A percentile compares a stretch with the other conserved stretches of the same genome.
These are phyloP conservation scores for Dianthus caryophyllus DNA, from an alignment of 148 eudicot genomes.

Conservation along the genomic window DNA sequence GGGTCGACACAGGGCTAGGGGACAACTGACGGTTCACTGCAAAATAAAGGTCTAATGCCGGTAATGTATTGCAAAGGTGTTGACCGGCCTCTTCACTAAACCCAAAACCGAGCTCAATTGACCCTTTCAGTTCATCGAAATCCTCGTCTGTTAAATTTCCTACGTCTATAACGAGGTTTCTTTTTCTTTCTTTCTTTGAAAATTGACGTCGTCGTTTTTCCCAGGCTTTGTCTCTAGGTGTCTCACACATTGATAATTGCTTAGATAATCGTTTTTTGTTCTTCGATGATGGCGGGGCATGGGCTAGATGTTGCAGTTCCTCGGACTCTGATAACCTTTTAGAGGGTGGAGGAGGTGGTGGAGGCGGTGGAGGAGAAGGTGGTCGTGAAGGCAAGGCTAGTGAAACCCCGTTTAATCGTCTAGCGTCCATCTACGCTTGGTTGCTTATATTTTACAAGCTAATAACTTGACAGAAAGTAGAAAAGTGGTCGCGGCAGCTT, in stretches of 20 bases:
- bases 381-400: background rate
- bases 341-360: slow-evolving; percentile 15
- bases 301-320: slow-evolving; percentile 44
- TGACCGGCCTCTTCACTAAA: slow-evolving; percentile 63
- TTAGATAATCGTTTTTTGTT: slow-evolving; percentile 45
- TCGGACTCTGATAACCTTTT: slow-evolving; percentile 28
- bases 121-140: slow-evolving; percentile 60
- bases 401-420: background rate
- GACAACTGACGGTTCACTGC: slow-evolving; percentile 60
- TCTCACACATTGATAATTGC: slow-evolving; percentile 63
- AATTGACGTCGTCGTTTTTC: slow-evolving; percentile 67
- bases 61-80: slow-evolving; percentile 54
- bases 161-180: slow-evolving; percentile 14
- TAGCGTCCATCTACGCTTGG: background rate
- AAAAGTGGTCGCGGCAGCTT: slow-evolving; percentile 27
- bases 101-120: slow-evolving; percentile 81
- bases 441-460: background rate
- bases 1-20: slow-evolving; percentile 51
- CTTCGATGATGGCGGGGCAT: slow-evolving; percentile 56
- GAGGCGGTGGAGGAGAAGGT: slow-evolving; percentile 20
- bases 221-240: slow-evolving; percentile 61
- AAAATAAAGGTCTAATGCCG: slow-evolving; percentile 74
- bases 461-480: background rate
- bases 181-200: slow-evolving; percentile 34
- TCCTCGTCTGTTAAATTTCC: slow-evolving; percentile 64